Percentiles rank a stretch among this genome's conserved stretches.
Evolutionary conservation across 352 stramenopile species (phyloP).

Genomic region (Phytopythium oedochilum): DNA sequence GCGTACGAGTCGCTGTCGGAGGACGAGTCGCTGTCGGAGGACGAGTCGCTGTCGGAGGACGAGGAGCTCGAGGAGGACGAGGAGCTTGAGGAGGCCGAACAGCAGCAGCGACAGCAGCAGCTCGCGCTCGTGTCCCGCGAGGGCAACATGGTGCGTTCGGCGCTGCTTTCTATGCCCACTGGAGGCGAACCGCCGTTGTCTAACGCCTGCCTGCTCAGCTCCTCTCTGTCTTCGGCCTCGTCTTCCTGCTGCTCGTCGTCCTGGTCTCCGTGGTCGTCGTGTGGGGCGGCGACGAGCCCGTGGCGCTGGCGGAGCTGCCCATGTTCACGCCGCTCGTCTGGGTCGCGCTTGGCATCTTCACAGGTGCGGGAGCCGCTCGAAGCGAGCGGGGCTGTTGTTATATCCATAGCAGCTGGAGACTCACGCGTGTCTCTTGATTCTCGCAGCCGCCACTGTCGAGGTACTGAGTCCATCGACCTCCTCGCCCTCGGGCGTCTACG

Average conservation of each 20-base stretch:
- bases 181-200: neutral
- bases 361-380: conserved; percentile 40
- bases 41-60: no score
- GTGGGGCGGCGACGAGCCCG: conserved; percentile 44
- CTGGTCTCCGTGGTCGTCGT: conserved; percentile 50
- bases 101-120: conserved; percentile 49
- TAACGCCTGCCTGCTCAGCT: conserved; percentile 24
- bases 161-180: neutral
- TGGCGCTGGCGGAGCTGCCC: conserved; percentile 42
- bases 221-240: conserved; percentile 59
- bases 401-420: no score
- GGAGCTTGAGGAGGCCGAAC: conserved; percentile 13
- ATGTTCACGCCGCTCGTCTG: conserved; percentile 82
- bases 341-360: conserved; percentile 76
- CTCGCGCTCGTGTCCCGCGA: conserved; percentile 32
- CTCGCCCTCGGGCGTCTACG: neutral
- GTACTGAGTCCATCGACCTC: conserved; percentile 7
- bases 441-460: conserved; percentile 10
- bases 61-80: conserved; percentile 16
- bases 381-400: no score
- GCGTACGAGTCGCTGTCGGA: conserved; percentile 42
- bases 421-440: no score
- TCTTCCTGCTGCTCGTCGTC: conserved; percentile 64
- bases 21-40: conserved; percentile 24
- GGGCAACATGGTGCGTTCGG: conserved; percentile 39